Evolutionary conservation across 768 basidiomycete species (phyloP), one percentile per base, ranked within the genome.

Genomic region (Fomitopsis serialis): DNA sequence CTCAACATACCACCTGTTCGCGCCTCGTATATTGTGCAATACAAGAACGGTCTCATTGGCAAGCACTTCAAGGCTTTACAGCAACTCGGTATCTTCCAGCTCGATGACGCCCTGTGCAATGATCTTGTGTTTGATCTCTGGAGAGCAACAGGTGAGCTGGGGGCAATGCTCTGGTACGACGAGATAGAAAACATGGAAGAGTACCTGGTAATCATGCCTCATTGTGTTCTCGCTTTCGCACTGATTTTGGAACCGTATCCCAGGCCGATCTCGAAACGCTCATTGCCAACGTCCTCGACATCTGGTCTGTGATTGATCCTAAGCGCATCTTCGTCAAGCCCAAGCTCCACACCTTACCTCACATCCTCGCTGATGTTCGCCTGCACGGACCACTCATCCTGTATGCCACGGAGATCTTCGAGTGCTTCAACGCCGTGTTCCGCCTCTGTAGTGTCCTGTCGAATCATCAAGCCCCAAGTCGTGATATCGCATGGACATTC

Each of bases 21-120:
- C 22, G 72, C 73, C 0, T 57, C 57, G 1, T 78, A 76, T 54
- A 74, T 78, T 24, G 68, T 73, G 59, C 72, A 77, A 44, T 77
- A 76, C 54, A 58, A 63, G 0, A 74, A 74, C 76, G 77, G 25
- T 67, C 77, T 45, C 76, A 76, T n/a, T n/a, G n/a, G n/a, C n/a
- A n/a, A n/a, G n/a, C n/a, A n/a, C n/a, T n/a, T n/a, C n/a, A n/a
- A n/a, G 54, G 69, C 66, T 0, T 19, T 78, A 0, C 59, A 61
- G 1, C 75, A 77, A 56, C 64, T 67, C 8, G 63, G 62, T 21
- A 53, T 61, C 1, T 77, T 76, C 56, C 72, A 74, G 49, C 29
- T 66, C 1, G 51, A 65, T 50, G 61, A 63, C 21, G 15, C 8
- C 3, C 44, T 57, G 3, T 56, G 55, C 24, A 11, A 36, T 19